phyloP scores from a whole-genome alignment of 768 basidiomycete species.

The Mycena capillaripes region DNA sequence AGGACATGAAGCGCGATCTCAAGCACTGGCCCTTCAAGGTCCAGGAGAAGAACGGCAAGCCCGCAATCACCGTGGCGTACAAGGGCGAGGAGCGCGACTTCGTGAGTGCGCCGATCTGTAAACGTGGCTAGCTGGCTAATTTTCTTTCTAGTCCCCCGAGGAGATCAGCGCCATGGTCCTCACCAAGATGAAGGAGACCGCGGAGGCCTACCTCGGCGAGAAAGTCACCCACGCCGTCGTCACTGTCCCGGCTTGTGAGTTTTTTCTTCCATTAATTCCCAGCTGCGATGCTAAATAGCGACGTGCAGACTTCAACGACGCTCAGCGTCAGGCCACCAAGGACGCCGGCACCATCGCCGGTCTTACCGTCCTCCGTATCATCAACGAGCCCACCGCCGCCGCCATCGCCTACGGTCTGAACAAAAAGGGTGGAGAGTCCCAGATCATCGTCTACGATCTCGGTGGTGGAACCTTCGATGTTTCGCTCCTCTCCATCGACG shows the following conservation, averaged over 20 bases:
- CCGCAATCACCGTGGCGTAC: conserved; percentile 82
- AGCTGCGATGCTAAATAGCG: conserved; percentile 26
- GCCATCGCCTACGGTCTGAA: conserved; percentile 99
- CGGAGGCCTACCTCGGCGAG: conserved; percentile 96
- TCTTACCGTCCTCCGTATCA: conserved; percentile 95
- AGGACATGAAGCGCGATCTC: conserved; percentile 83
- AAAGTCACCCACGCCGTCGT: conserved; percentile 98
- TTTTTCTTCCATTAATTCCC: background rate
- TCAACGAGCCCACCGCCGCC: conserved; percentile 98
- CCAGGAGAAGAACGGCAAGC: conserved; percentile 84
- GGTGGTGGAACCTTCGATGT: conserved; percentile 99
- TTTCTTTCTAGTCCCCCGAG: conserved; percentile 81
- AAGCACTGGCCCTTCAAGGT: conserved; percentile 95
- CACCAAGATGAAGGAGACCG: conserved; percentile 99
- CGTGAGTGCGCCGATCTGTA: conserved; percentile 60
- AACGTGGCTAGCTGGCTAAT: background rate
- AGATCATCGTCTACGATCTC: conserved; percentile 98
- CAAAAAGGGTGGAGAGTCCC: conserved; percentile 94
- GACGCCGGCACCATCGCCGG: conserved; percentile 97
- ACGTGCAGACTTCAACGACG: conserved; percentile 92
- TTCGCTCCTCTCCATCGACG: conserved; percentile 94
- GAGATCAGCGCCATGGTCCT: conserved; percentile 97
- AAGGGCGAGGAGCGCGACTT: conserved; percentile 86
- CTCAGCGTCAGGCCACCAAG: conserved; percentile 99
- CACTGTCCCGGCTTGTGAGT: conserved; percentile 93